Evolutionary conservation across 2,329 filamentous ascomycete genomes (phyloP).

Genomic region (Pyricularia sp.): DNA sequence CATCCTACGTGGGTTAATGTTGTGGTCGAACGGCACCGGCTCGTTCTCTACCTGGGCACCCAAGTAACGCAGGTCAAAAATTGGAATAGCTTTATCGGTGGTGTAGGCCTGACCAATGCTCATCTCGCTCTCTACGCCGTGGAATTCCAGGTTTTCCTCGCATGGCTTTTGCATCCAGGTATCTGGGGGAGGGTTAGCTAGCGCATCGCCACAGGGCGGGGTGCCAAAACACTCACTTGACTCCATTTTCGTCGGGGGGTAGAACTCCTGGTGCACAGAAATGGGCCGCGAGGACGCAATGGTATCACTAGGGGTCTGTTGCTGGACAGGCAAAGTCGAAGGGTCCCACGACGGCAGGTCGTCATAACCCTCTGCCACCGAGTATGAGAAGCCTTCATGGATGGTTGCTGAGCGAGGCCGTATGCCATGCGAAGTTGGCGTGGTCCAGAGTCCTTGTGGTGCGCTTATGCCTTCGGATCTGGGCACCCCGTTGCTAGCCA

Average conservation of each 20-base stretch:
- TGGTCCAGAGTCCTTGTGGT: slow-evolving; percentile 39
- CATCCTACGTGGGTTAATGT: slow-evolving; percentile 46
- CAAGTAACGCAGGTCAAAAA: slow-evolving; percentile 45
- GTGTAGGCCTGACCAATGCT: slow-evolving; percentile 49
- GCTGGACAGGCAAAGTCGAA: slow-evolving; percentile 35
- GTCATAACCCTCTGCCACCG: slow-evolving; percentile 38
- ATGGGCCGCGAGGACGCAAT: slow-evolving; percentile 36
- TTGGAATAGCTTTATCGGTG: slow-evolving; percentile 48
- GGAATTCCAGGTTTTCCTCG: slow-evolving; percentile 42
- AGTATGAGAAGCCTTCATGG: slow-evolving; percentile 49
- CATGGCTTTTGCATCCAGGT: slow-evolving; percentile 42
- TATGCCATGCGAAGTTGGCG: slow-evolving; percentile 35
- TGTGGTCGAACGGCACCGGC: slow-evolving; percentile 34
- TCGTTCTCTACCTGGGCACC: slow-evolving; percentile 36
- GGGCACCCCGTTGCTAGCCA: slow-evolving; percentile 38
- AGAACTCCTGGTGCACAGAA: slow-evolving; percentile 46
- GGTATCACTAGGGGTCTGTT: slow-evolving; percentile 34
- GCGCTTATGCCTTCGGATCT: slow-evolving; percentile 34
- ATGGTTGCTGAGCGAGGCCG: slow-evolving; percentile 45
- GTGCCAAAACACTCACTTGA: slow-evolving; percentile 27
- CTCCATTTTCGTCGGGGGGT: slow-evolving; percentile 34
- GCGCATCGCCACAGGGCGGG: slow-evolving; percentile 12
- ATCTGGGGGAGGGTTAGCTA: slow-evolving; percentile 16
- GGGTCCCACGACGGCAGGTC: slow-evolving; percentile 45
- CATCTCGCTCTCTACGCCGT: slow-evolving; percentile 41